Evolutionary conservation across 140 eudicot species (phyloP), one percentile per base, ranked within the genome.

Genomic region (Bidens hawaiensis): DNA sequence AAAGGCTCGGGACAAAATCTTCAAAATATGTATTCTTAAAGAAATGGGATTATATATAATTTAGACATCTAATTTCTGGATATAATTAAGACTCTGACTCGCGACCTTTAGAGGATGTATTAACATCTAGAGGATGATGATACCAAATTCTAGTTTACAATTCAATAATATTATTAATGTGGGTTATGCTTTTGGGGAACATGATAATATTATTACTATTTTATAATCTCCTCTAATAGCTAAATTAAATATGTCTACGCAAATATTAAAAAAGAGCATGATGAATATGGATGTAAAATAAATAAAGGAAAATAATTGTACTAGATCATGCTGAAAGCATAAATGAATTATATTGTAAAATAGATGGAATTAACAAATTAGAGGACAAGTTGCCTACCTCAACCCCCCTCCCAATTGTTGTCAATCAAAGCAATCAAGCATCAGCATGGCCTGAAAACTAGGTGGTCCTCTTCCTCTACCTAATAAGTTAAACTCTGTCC

Each of bases 391-490:
- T 65, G 78, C 22, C 56, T 42, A 24, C 53, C 54, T 11, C 14
- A 14, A 27, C 51, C 45, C 34, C 62, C 55, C 57, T 43, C 72
- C 54, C 46, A 56, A 66, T 68, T 69, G 62, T 50, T 70, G 69
- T 72, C 69, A 74, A 74, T 67, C 74, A 74, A 74, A 74, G 74
- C 74, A 74, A 74, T 74, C 69, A 65, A 73, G 78, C 71, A 73
- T 67, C 73, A 58, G 78, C 69, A 79, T 80, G 85, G 85, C 82
- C 80, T 76, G 70, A 79, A 61, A 74, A 65, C 84, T 70, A 79
- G 79, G 84, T 79, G 84, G 84, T 79, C 84, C 78, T 74, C 58
- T 57, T 51, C 67, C 70, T 45, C 72, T 69, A 64, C 71, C 73
- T 62, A 74, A 79, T 74, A 74, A 74, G 79, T 74, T 74, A 74